Evolutionary conservation across 768 basidiomycete genomes (phyloP).

Genomic region (Suillus paluster): DNA sequence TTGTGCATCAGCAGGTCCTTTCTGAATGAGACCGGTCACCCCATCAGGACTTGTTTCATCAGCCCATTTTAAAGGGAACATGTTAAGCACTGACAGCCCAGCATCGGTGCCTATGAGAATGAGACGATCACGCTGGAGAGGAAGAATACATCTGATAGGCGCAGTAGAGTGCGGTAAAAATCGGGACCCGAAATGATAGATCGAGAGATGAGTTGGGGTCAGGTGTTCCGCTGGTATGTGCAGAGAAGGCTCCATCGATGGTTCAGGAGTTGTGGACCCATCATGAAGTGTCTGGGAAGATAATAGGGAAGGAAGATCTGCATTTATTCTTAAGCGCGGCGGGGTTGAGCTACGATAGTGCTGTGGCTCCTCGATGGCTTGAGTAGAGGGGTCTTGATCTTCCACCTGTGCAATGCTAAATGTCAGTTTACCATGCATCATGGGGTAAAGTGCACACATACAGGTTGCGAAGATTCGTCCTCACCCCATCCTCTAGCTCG

Average conservation of each 20-base stretch:
- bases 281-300: constrained; percentile 14
- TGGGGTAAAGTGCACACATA: constrained; percentile 15
- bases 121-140: constrained; percentile 63
- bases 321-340: constrained; percentile 52
- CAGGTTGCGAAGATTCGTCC: constrained; percentile 28
- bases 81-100: constrained; percentile 81
- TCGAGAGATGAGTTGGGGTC: constrained; percentile 64
- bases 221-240: constrained; percentile 52
- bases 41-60: constrained; percentile 46
- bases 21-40: constrained; percentile 43
- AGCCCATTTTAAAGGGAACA: constrained; percentile 75
- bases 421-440: background rate
- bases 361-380: constrained; percentile 10
- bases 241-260: constrained; percentile 28
- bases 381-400: constrained; percentile 4
- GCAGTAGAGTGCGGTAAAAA: constrained; percentile 81
- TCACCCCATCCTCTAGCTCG: constrained; percentile 76
- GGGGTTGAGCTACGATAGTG: constrained; percentile 18
- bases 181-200: constrained; percentile 83
- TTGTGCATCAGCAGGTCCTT: constrained; percentile 75
- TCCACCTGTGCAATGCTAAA: constrained; percentile 17
- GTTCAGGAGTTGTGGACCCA: constrained; percentile 8
- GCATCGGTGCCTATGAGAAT: constrained; percentile 82
- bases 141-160: constrained; percentile 77
- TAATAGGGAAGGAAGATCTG: constrained; percentile 33